Evolutionary conservation across 768 basidiomycete species (phyloP), one percentile per base, ranked within the genome.

Genomic region (Podaxis mareebaensis): DNA sequence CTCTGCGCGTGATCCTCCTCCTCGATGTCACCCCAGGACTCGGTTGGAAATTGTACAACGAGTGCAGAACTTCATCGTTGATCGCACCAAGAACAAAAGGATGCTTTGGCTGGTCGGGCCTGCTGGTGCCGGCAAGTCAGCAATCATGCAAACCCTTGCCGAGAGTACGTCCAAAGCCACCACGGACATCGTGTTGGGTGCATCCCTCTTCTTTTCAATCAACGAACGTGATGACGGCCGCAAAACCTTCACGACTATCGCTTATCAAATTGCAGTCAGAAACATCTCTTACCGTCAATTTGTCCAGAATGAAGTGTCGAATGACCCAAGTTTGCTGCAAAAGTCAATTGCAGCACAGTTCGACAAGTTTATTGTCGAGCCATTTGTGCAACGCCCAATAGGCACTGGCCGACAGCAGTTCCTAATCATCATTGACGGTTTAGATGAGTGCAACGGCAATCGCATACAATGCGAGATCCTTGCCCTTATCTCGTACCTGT

Each of bases 371-470:
- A 54, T 71, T 4, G 44, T 67, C 3, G 55, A 67, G 30, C 64
- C 70, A 0, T 56, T 69, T n/a, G 17, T 49, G 6, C 15, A 12
- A 13, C n/a, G 22, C 17, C 10, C 8, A 17, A 15, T 49, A 17
- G 15, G 1, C 30, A 10, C 6, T 3, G 12, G 33, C 7, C n/a
- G 17, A 2, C 13, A 30, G 13, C 28, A 13, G 3, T 22, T n/a
- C 46, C 10, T 48, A 52, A 71, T 36, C 67, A 72, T 44, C n/a
- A 53, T 61, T 36, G 74, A 75, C 58, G 73, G 72, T 3, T 61
- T 75, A 1, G 74, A 75, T 49, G 73, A 73, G 57, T 73, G 73
- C 30, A 48, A 63, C 10, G 51, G 38, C 52, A 63, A 1, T 60
- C 30, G 52, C 13, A 24, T 46, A 0, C 72, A 70, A 30, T 44